Evolutionary conservation across 192 early-diverging fungal species (phyloP).

Genomic region (Coemansia javaensis): DNA sequence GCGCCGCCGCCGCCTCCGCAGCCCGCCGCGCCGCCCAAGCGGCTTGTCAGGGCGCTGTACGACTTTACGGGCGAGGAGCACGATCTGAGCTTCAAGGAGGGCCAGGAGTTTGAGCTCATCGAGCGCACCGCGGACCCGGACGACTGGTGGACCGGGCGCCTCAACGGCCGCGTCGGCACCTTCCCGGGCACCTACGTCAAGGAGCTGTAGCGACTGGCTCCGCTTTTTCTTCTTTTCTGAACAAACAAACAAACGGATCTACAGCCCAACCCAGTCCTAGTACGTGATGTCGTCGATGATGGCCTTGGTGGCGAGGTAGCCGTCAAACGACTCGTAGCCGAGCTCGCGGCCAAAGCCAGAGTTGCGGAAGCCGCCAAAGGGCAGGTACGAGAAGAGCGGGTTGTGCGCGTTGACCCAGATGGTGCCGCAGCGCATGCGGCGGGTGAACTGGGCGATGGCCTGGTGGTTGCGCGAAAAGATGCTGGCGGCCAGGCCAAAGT

Average conservation of each 20-base stretch:
- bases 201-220: slow-evolving; percentile 3
- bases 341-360: slow-evolving; percentile 58
- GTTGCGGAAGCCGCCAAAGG: slow-evolving; percentile 60
- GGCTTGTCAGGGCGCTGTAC: slow-evolving; percentile 66
- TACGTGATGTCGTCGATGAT: slow-evolving; percentile 44
- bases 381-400: slow-evolving; percentile 50
- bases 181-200: slow-evolving; percentile 64
- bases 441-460: slow-evolving; percentile 41
- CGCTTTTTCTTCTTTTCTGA: background rate
- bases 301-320: slow-evolving; percentile 38
- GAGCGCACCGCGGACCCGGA: slow-evolving; percentile 55
- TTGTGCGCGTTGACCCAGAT: slow-evolving; percentile 65
- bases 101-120: slow-evolving; percentile 67
- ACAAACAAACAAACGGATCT: background rate
- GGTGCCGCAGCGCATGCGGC: slow-evolving; percentile 45
- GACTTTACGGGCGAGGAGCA: slow-evolving; percentile 71
- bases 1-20: slow-evolving; percentile 8
- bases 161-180: slow-evolving; percentile 58
- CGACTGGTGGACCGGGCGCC: slow-evolving; percentile 81
- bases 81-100: slow-evolving; percentile 67
- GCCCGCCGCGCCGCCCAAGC: slow-evolving; percentile 25
- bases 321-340: slow-evolving; percentile 53
- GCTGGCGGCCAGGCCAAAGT: slow-evolving; percentile 54
- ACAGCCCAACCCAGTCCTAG: slow-evolving; percentile 3
- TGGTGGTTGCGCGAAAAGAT: slow-evolving; percentile 51